Base-by-base conservation (phyloP, 148 eudicot genomes). In the Euryodendron excelsum region DNA sequence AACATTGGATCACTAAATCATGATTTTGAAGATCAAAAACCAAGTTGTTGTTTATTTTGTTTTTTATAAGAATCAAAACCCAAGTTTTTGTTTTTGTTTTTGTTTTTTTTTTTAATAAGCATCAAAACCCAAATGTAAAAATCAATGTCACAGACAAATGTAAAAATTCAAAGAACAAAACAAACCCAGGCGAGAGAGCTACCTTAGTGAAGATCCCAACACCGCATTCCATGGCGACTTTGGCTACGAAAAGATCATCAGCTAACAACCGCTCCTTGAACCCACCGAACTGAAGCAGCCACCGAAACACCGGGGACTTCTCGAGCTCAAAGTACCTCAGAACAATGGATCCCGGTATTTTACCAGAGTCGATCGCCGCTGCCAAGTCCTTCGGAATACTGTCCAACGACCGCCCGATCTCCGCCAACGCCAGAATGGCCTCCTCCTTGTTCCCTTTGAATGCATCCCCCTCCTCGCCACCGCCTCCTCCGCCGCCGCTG, bases 171-270 rank as follows among this genome's bases (percentile, higher is more conserved):
- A 60, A 15, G 31, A 10, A 5, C 17, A 60, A 23, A 55, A 14
- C n/a, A 75, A 37, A 70, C 76, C 2, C 31, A 3, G 14, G 67
- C 4, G 37, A 30, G 37, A 14, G 6, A 10, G 20, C 10, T 60
- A 88, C 95, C 95, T 91, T 91, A 50, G 95, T 91, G 73, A 91
- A 91, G 64, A 89, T 86, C 21, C 95, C 95, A 81, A 91, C 89
- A 34, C 95, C 92, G 76, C 95, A 91, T 58, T 91, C 95, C 20
- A 91, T 91, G 2, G 79, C 91, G 76, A 91, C 92, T 82, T 91
- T 91, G 50, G 92, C 76, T 80, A 91, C 81, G 87, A 91, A 91
- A 11, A 91, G 90, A 81, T 91, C 95, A 79, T 89, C 92, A 44
- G 95, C 95, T 31, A 91, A 88, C 78, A 91, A 85, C 70, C 92